Percentiles rank a stretch among this genome's conserved stretches.
Conservation (phyloP, 768 basidiomycete genomes). For the Sporobolomyces pararoseus region DNA sequence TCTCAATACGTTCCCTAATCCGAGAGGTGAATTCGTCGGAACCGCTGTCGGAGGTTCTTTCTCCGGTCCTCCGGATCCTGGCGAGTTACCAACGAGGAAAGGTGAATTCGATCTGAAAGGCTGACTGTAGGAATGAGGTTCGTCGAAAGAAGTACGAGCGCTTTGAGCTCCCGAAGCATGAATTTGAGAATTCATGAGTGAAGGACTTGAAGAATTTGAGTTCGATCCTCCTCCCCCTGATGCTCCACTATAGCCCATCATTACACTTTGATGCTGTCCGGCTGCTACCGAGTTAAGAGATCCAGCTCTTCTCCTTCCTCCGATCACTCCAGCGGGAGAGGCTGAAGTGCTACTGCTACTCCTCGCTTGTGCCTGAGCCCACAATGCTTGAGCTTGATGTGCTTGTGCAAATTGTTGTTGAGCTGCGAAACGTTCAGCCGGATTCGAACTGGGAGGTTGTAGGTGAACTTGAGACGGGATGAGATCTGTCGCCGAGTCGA, state of each 20-base stretch:
- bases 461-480: constrained; percentile 5
- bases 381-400: constrained; percentile 31
- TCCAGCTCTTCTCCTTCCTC: constrained; percentile 4
- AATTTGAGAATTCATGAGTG: not conserved
- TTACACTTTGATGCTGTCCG: not conserved
- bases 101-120: not conserved
- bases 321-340: not conserved
- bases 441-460: not conserved
- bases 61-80: too few relatives aligned
- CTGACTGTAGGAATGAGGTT: not conserved
- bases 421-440: constrained; percentile 10
- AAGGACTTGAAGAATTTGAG: constrained; percentile 12
- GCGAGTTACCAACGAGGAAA: not conserved
- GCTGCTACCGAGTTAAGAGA: not conserved
- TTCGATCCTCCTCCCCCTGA: not conserved
- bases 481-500: not conserved
- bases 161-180: constrained; percentile 17
- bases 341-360: not conserved
- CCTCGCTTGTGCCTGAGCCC: constrained; percentile 19
- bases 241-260: not conserved
- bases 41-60: not conserved
- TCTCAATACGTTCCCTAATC: not conserved
- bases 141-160: constrained; percentile 7
- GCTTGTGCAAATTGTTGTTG: constrained; percentile 37
- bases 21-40: not conserved